phyloP scores from a whole-genome alignment of 2,329 filamentous ascomycete species.

The Aspergillus quadrilineatus region DNA sequence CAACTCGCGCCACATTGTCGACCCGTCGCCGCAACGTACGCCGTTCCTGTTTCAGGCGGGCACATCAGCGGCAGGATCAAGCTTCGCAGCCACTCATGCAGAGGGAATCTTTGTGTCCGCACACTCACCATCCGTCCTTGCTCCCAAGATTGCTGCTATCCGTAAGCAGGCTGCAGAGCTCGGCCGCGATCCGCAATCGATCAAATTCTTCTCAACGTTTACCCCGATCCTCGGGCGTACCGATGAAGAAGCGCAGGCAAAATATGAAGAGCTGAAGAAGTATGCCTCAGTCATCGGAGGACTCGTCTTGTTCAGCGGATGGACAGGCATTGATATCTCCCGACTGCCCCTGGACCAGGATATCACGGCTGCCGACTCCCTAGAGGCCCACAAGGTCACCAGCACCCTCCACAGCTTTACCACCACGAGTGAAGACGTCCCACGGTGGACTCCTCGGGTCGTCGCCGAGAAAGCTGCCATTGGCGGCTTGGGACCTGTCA shows the following conservation, averaged over 20 bases:
- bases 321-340: slow-evolving; percentile 62
- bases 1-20: slow-evolving; percentile 50
- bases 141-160: slow-evolving; percentile 54
- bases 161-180: slow-evolving; percentile 51
- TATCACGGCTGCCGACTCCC: slow-evolving; percentile 54
- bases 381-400: slow-evolving; percentile 53
- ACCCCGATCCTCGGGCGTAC: slow-evolving; percentile 52
- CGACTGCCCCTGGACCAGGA: slow-evolving; percentile 59
- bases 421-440: slow-evolving; percentile 49
- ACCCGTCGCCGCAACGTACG: slow-evolving; percentile 58
- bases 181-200: slow-evolving; percentile 56
- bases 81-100: slow-evolving; percentile 58
- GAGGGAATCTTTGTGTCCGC: slow-evolving; percentile 62
- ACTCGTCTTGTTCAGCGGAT: slow-evolving; percentile 57
- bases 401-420: slow-evolving; percentile 53
- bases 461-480: slow-evolving; percentile 50
- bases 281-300: slow-evolving; percentile 56
- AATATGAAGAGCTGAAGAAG: slow-evolving; percentile 52
- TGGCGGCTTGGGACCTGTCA: slow-evolving; percentile 51
- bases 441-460: slow-evolving; percentile 47
- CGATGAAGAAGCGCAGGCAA: slow-evolving; percentile 54
- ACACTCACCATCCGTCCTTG: slow-evolving; percentile 51
- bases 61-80: slow-evolving; percentile 57
- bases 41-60: slow-evolving; percentile 61
- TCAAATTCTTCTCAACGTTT: slow-evolving; percentile 58